These are phyloP conservation scores for Xylaria polymorpha DNA, from an alignment of 2,329 filamentous ascomycete genomes.

Conservation along the genomic window DNA sequence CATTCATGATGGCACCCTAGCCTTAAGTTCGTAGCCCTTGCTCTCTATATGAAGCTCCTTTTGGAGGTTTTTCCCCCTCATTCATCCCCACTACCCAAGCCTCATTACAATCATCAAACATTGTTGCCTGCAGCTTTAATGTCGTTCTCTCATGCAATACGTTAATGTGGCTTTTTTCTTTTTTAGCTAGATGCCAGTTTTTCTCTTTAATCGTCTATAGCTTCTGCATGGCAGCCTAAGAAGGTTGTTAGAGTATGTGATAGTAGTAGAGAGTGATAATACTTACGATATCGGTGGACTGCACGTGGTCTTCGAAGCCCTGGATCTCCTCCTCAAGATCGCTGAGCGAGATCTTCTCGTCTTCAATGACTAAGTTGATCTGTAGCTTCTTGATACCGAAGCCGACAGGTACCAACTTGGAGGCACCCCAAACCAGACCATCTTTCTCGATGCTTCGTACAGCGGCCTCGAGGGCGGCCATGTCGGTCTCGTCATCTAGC, in stretches of 20 bases:
- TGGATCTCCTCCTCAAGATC: constrained; percentile 88
- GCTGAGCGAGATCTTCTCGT: constrained; percentile 90
- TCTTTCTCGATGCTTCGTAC: constrained; percentile 90
- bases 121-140: constrained; percentile 43
- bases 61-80: constrained; percentile 40
- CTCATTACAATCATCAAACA: constrained; percentile 50
- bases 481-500: constrained; percentile 91
- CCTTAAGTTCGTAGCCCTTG: constrained; percentile 41
- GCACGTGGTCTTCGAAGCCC: constrained; percentile 92
- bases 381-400: constrained; percentile 99
- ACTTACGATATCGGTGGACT: constrained; percentile 86
- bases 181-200: constrained; percentile 30
- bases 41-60: constrained; percentile 44
- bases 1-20: constrained; percentile 42
- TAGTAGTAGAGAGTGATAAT: constrained; percentile 4
- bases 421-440: constrained; percentile 94
- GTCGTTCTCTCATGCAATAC: constrained; percentile 50
- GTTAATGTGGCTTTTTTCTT: constrained; percentile 37
- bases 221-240: constrained; percentile 84
- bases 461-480: constrained; percentile 80
- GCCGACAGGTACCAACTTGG: constrained; percentile 88
- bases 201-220: constrained; percentile 69
- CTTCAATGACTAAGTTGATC: constrained; percentile 97
- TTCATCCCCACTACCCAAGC: constrained; percentile 44
- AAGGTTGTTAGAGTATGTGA: constrained; percentile 32